phyloP scores from a whole-genome alignment of 805 yeast species.

The Saccharomycopsis synnaedendra region DNA sequence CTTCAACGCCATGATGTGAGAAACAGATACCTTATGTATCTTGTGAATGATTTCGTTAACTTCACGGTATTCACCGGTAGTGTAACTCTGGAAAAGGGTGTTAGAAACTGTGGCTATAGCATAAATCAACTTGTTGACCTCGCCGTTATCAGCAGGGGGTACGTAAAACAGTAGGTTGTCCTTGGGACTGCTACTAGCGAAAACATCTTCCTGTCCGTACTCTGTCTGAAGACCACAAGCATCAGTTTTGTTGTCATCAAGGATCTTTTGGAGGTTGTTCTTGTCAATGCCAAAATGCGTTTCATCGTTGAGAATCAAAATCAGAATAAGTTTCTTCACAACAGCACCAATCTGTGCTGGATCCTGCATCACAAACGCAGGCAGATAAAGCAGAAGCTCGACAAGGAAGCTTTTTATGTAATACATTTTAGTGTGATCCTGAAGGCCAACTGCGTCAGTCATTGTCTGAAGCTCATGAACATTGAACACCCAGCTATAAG shows the following conservation, averaged over 20 bases:
- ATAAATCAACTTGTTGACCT: conserved; percentile 10
- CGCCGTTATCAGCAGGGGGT: conserved; percentile 1
- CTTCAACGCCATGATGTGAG: conserved; percentile 16
- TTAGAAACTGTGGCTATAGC: conserved; percentile 14
- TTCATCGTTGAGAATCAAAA: conserved; percentile 15
- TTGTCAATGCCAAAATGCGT: conserved; percentile 4
- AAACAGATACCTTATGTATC: conserved; percentile 13
- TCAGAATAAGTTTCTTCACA: conserved; percentile 11
- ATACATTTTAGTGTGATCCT: background rate
- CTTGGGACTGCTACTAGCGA: background rate
- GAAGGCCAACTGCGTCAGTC: conserved; percentile 1
- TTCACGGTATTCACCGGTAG: conserved; percentile 13
- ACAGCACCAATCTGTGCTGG: background rate
- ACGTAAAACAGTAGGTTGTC: conserved; percentile 3
- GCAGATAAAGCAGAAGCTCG: conserved; percentile 6
- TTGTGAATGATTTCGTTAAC: conserved; percentile 11
- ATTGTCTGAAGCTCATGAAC: conserved; percentile 10
- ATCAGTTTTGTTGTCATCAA: conserved; percentile 10
- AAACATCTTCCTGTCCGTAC: background rate
- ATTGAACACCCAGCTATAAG: conserved; percentile 34
- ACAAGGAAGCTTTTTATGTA: conserved; percentile 14
- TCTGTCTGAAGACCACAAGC: background rate
- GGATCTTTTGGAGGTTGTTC: conserved; percentile 2
- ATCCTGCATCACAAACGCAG: conserved; percentile 3
- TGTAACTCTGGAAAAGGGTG: conserved; percentile 12